Base-by-base conservation (phyloP, 176 grass and related monocot species). In the Urochloa ruziziensis region DNA sequence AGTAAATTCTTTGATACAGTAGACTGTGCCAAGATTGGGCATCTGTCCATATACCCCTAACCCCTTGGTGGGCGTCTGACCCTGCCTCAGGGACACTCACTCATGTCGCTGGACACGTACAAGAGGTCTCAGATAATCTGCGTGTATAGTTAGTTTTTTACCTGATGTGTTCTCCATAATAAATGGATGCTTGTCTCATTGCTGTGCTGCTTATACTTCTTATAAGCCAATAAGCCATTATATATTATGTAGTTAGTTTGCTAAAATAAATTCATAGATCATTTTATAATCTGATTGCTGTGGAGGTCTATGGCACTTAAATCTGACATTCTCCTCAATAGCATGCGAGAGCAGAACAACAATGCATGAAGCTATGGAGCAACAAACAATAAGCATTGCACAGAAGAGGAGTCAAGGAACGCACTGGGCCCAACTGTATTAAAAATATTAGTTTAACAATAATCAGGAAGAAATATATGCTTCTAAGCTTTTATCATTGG, bases 341-440 rank as follows among this genome's bases (percentile, higher is more conserved):
- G 95, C 78, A 98, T 98, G 95, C 81, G 92, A 72, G 89, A 85
- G 66, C 96, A 95, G 96, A 85, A 92, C 96, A 79, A 95, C 96
- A 78, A 98, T 98, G 91, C 96, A 98, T 77, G 96, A 98, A 90
- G 96, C 96, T 73, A 98, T 98, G 92, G 96, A 98, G 68, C 96
- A 98, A 78, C 96, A 98, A 80, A 98, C 96, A 75, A 95, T 98
- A 90, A 98, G 96, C 63, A 78, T 98, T 54, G 96, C 96, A n/a
- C n/a, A n/a, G 0, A 98, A 98, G n/a, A n/a, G n/a, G n/a, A n/a
- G n/a, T n/a, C n/a, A n/a, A n/a, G n/a, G n/a, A n/a, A n/a, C n/a
- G n/a, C n/a, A n/a, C n/a, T n/a, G n/a, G n/a, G n/a, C n/a, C n/a
- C n/a, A n/a, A n/a, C n/a, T n/a, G n/a, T n/a, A n/a, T n/a, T 49